Evolutionary conservation across 225 moss, liverwort and hornwort species (phyloP), one percentile per base, ranked within the genome.

Genomic region (Pseudisothecium myosuroides): DNA sequence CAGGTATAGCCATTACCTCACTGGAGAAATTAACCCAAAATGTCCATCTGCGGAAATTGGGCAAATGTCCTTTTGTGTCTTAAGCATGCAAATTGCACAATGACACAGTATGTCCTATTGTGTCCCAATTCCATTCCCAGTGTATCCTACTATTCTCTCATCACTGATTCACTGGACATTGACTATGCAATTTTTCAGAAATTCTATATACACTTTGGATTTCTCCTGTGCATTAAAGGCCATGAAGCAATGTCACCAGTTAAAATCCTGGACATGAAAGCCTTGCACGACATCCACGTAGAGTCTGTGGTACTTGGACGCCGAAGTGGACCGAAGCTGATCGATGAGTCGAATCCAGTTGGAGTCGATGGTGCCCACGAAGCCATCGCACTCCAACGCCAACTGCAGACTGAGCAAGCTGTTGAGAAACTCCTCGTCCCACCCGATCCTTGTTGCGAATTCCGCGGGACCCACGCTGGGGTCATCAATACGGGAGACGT

Each of bases 331-430:
- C 17, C 87, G 87, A 6, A 91, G 92, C 89, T 92, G 78, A 20
- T 92, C 85, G 41, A 91, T 89, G 77, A 92, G 91, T 5, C 87
- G 89, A 78, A 87, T 87, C 89, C 91, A 92, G 69, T 91, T 92
- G 49, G 89, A 89, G 2, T 24, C 12, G 6, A 90, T 62, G 15
- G 31, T 65, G 7, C 92, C 90, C 14, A 92, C 90, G 61, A 80
- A 92, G n/a, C 87, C 90, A 28, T 92, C 90, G 90, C 92, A 92
- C 63, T 92, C 89, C 39, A 89, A 4, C 29, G 92, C 90, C 39
- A 92, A 28, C 61, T 92, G 89, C 89, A 92, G 60, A 26, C 56
- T 92, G 36, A 92, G 84, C 83, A 91, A 76, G 20, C 89, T 82
- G 32, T 91, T 92, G 32, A 92, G 76, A 58, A 91, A 91, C 81